Evolutionary conservation across 2,329 filamentous ascomycete genomes (phyloP).

Genomic region (Colletotrichum sublineola): DNA sequence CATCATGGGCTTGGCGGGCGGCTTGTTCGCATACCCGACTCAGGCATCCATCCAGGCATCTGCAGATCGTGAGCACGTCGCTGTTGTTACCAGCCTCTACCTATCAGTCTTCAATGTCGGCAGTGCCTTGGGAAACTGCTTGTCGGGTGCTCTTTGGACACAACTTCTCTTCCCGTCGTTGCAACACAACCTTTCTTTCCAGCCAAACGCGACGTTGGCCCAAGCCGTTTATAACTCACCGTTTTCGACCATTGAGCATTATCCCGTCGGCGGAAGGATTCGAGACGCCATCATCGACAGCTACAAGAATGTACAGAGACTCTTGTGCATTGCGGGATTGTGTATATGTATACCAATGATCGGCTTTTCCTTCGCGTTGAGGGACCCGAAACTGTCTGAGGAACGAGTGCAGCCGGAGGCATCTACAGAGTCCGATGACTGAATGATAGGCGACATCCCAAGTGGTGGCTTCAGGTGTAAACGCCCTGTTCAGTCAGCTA

Average conservation of each 20-base stretch:
- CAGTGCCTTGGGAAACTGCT: conserved; percentile 56
- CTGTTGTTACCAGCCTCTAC: conserved; percentile 55
- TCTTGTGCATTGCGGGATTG: conserved; percentile 44
- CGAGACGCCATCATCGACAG: conserved; percentile 42
- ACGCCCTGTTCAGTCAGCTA: neutral
- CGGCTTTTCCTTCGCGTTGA: conserved; percentile 41
- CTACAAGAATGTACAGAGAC: conserved; percentile 42
- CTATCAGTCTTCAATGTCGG: conserved; percentile 59
- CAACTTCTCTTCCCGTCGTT: conserved; percentile 54
- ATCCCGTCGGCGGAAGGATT: conserved; percentile 47
- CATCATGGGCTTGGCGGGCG: conserved; percentile 69
- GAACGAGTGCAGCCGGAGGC: conserved; percentile 34
- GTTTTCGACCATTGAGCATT: conserved; percentile 50
- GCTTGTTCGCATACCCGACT: conserved; percentile 64
- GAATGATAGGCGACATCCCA: neutral
- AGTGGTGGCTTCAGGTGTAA: no score
- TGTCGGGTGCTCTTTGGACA: conserved; percentile 59
- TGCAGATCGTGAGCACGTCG: conserved; percentile 54
- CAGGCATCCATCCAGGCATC: conserved; percentile 57
- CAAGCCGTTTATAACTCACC: conserved; percentile 54
- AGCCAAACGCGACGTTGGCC: conserved; percentile 53
- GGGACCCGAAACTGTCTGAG: conserved; percentile 43
- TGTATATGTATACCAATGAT: conserved; percentile 45
- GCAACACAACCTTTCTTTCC: conserved; percentile 51
- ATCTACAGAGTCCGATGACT: neutral